Conservation (phyloP, 768 basidiomycete genomes). For the Amanita phalloides region DNA sequence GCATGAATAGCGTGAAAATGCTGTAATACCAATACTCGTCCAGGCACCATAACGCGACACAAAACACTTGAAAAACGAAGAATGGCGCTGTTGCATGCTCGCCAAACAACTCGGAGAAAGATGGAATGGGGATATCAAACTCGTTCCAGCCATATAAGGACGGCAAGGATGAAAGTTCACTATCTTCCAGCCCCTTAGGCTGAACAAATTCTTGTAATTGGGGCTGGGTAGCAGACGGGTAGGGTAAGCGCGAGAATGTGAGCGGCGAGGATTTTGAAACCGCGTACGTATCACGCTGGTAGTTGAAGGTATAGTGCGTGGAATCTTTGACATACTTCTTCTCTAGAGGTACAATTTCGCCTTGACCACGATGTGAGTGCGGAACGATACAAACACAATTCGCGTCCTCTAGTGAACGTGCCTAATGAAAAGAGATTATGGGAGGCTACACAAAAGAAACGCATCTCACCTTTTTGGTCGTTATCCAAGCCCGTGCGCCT, state of each 20-base stretch:
- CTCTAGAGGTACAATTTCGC: constrained; percentile 74
- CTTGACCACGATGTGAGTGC: constrained; percentile 71
- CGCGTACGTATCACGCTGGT: constrained; percentile 90
- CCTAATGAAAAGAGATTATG: constrained; percentile 22
- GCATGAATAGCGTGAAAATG: constrained; percentile 96
- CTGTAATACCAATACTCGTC: constrained; percentile 99
- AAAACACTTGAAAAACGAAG: constrained; percentile 99
- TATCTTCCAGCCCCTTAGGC: constrained; percentile 42
- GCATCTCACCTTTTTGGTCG: constrained; percentile 53
- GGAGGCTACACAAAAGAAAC: neutral
- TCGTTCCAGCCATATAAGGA: constrained; percentile 85
- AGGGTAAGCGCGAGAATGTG: constrained; percentile 74
- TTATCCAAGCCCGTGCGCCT: constrained; percentile 67
- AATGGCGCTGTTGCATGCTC: constrained; percentile 99
- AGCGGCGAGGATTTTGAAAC: constrained; percentile 44
- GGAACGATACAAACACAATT: constrained; percentile 78
- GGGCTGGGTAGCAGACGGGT: constrained; percentile 71
- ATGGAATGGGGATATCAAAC: constrained; percentile 95
- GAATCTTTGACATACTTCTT: constrained; percentile 50
- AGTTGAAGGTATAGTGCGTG: constrained; percentile 76
- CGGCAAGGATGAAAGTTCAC: constrained; percentile 38
- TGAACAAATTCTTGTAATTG: constrained; percentile 54
- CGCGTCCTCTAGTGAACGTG: constrained; percentile 56
- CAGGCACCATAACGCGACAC: constrained; percentile 93
- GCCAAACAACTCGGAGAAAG: constrained; percentile 81